phyloP scores from a whole-genome alignment of 495 filamentous ascomycete species.

The Hyaloscypha variabilis region DNA sequence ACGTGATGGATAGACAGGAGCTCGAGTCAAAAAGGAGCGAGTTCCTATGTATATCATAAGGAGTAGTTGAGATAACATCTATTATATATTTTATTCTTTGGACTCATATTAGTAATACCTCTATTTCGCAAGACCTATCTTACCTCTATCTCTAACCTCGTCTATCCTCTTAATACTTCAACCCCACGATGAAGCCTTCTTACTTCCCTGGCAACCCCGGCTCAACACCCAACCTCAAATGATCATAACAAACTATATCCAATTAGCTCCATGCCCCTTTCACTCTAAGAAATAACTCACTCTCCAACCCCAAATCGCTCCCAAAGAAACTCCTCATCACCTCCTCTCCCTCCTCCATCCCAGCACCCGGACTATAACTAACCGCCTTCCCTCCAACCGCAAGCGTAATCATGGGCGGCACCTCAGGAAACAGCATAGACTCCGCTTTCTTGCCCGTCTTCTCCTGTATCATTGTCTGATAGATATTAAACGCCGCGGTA shows the following conservation, averaged over 20 bases:
- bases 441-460: slow-evolving; percentile 34
- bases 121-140: too few relatives aligned
- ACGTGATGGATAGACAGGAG: too few relatives aligned
- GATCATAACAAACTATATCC: neutral
- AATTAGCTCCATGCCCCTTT: neutral
- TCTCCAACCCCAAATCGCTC: slow-evolving; percentile 65
- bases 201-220: too few relatives aligned
- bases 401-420: slow-evolving; percentile 66
- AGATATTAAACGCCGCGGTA: slow-evolving; percentile 43
- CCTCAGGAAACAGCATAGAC: slow-evolving; percentile 47
- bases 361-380: slow-evolving; percentile 53
- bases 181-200: too few relatives aligned
- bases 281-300: slow-evolving; percentile 2
- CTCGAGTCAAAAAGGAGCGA: too few relatives aligned
- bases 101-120: too few relatives aligned
- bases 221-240: neutral
- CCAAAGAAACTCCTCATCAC: slow-evolving; percentile 63
- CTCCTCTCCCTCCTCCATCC: slow-evolving; percentile 55
- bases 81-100: too few relatives aligned
- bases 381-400: slow-evolving; percentile 68
- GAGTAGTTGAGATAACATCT: too few relatives aligned
- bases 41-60: too few relatives aligned
- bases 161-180: too few relatives aligned
- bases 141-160: too few relatives aligned
- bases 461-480: too few relatives aligned